Evolutionary conservation across 2,329 filamentous ascomycete genomes (phyloP), one percentile per base, ranked within the genome.

Genomic region (Raffaelea arxii): DNA sequence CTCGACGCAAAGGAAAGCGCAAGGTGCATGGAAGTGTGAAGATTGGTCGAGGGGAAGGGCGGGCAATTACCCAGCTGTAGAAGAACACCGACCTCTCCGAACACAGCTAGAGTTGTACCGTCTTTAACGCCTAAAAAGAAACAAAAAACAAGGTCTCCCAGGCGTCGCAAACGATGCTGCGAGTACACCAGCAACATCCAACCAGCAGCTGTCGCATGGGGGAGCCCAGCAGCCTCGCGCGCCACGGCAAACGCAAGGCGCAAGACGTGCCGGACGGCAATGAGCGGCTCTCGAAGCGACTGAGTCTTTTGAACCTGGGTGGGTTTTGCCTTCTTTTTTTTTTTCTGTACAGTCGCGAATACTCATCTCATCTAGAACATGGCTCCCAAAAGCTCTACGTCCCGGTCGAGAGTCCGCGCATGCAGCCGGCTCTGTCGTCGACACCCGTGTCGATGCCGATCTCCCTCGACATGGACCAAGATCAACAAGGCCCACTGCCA

Each of bases 251-350:
- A 66, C 67, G 79, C 56, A 82, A 81, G 64, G 75, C 78, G 48
- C 74, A 64, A 14, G 75, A 77, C 50, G 71, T 37, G 11, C 59
- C 60, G n/a, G 58, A 63, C 18, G 55, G 77, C 57, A 80, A 77
- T 54, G 78, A 94, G 66, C 82, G 89, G 44, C 75, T 96, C 53
- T 84, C 84, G 41, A 96, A 96, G 69, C 77, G 84, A 53, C 74
- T 96, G 63, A 86, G 87, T 60, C 70, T 86, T 44, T 74, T 96
- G 46, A 89, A 90, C 61, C 68, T 96, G 53, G 85, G 88, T 92
- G 78, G 47, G 70, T 63, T 30, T 12, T 44, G 25, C 46, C 27
- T 18, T 39, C 41, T 46, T 46, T 45, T 41, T 25, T 27, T 21
- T 3, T 2, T 40, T 10, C 19, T 40, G 2, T 22, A 18, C 19